These are phyloP conservation scores for Cadophora sp. DNA, from an alignment of 2,329 filamentous ascomycete species.

Conservation along the genomic window DNA sequence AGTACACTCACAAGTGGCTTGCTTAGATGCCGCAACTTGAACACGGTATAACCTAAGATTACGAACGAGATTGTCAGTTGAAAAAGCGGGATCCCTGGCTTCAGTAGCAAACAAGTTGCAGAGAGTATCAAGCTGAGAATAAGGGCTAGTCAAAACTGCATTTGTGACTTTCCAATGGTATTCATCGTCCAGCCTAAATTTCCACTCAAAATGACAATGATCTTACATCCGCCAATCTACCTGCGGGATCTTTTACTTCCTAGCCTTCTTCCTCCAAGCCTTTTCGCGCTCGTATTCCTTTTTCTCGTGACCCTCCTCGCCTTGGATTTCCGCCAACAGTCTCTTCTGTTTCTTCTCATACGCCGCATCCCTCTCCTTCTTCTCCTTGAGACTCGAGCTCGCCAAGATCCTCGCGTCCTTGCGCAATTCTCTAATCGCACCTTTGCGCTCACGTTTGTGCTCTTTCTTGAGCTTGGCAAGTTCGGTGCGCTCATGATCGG, in stretches of 20 bases:
- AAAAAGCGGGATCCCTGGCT: too few species aligned
- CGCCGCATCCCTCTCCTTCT: slow-evolving; percentile 90
- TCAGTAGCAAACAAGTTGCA: too few species aligned
- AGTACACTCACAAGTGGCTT: too few species aligned
- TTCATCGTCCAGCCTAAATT: not conserved
- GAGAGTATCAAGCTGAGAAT: too few species aligned
- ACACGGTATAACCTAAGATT: too few species aligned
- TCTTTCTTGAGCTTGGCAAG: slow-evolving; percentile 84
- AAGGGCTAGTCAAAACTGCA: too few species aligned
- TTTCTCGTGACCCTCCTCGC: slow-evolving; percentile 83
- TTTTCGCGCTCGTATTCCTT: slow-evolving; percentile 92
- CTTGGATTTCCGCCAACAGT: slow-evolving; percentile 93
- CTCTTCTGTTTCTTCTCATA: slow-evolving; percentile 97
- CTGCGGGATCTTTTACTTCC: slow-evolving; percentile 47
- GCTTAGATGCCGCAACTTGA: too few species aligned
- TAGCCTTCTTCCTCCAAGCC: slow-evolving; percentile 72
- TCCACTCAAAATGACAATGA: not conserved
- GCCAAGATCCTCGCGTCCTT: slow-evolving; percentile 96
- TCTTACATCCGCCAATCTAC: not conserved
- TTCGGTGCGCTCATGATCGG: slow-evolving; percentile 87
- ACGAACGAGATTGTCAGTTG: too few species aligned
- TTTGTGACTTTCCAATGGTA: not conserved
- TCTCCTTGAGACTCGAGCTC: slow-evolving; percentile 85
- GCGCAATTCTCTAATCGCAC: slow-evolving; percentile 88
- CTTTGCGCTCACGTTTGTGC: slow-evolving; percentile 95